Evolutionary conservation across 2,329 filamentous ascomycete genomes (phyloP), one percentile per base, ranked within the genome.

Genomic region (Acarospora socialis): DNA sequence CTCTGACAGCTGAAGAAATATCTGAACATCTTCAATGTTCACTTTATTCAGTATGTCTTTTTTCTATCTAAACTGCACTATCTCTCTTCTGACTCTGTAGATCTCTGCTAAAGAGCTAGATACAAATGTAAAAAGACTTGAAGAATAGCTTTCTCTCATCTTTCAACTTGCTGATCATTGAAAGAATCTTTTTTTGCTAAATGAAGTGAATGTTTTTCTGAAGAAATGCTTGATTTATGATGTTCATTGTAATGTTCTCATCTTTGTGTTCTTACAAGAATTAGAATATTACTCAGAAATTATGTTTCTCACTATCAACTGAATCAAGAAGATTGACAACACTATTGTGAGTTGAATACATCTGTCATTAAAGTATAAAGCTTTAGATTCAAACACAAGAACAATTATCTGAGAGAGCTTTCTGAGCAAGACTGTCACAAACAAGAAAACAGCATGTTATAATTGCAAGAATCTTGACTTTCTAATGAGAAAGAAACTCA

Each of bases 251-350:
- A 44, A 44, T 19, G 35, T 33, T 18, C 30, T 37, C 17, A 28
- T 37, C 7, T 30, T 24, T 10, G 25, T 29, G 14, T 35, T 37
- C 16, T 28, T 37, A 10, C 21, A 28, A 15, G 8, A 26, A n/a
- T 25, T 37, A 10, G 32, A 37, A 21, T 37, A 37, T 35, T 37
- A 33, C 25, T 13, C 10, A n/a, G 32, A 32, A 8, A 37, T 37
- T 18, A 20, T 37, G 12, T 35, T 37, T 23, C 32, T 37, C 5
- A 37, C 35, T 10, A 36, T 28, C 8, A 37, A 37, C 21, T 21
- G 35, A 24, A 18, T 37, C 4, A 15, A 27, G 10, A 10, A 15
- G 10, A 25, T 37, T 22, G 35, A 37, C 19, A 4, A 8, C 7
- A 32, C 35, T 18, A 33, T 37, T 18, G 22, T 29, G 10, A 22